phyloP scores from a whole-genome alignment of 1,139 yeast species.

The Yamadazyma mexicana region DNA sequence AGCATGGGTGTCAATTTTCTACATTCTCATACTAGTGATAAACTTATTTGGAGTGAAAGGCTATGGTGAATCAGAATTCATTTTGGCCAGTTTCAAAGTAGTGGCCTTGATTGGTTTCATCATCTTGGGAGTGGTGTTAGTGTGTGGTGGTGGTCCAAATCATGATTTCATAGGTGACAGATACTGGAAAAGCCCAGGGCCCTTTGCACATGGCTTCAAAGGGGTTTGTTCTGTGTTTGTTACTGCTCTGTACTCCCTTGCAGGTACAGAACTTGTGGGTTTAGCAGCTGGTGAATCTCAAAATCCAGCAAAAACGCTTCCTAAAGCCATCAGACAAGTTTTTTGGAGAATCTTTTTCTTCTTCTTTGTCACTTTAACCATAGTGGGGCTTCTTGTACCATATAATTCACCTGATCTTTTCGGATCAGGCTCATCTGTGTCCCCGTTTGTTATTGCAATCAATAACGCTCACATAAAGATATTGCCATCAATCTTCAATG shows the following conservation, averaged over 20 bases:
- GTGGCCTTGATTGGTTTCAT: conserved; percentile 64
- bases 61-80: conserved; percentile 73
- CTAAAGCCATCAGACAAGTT: conserved; percentile 43
- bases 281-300: conserved; percentile 44
- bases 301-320: conserved; percentile 36
- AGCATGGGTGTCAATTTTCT: conserved; percentile 65
- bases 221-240: conserved; percentile 44
- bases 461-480: conserved; percentile 50
- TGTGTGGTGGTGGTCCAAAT: conserved; percentile 67
- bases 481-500: conserved; percentile 46
- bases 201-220: conserved; percentile 43
- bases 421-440: conserved; percentile 32
- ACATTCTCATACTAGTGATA: conserved; percentile 52
- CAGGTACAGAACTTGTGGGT: conserved; percentile 50
- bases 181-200: conserved; percentile 65
- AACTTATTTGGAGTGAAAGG: conserved; percentile 73
- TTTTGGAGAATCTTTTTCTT: conserved; percentile 46
- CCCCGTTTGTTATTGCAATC: conserved; percentile 63
- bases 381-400: conserved; percentile 44
- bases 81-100: conserved; percentile 58
- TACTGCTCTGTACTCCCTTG: conserved; percentile 43
- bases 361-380: conserved; percentile 38
- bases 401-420: conserved; percentile 29
- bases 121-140: conserved; percentile 60
- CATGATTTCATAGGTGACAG: conserved; percentile 62